Conservation (phyloP, 2,329 filamentous ascomycete genomes). For the Pezicula rhizophila region DNA sequence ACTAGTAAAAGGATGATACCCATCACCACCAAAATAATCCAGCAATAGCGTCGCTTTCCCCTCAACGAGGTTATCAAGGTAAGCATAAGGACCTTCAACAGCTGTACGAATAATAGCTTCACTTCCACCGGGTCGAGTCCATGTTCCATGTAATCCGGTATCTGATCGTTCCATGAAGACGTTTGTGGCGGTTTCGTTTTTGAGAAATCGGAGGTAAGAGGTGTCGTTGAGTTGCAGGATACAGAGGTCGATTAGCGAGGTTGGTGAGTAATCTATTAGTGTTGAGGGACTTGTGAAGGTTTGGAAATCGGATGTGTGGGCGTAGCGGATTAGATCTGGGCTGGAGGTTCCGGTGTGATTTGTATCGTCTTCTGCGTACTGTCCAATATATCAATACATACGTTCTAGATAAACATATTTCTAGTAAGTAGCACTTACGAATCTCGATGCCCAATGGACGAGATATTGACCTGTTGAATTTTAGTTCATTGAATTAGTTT, state of each 20-base stretch:
- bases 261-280: conserved; percentile 42
- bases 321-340: conserved; percentile 43
- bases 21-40: conserved; percentile 42
- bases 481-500: conserved; percentile 4
- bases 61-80: conserved; percentile 34
- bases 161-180: conserved; percentile 45
- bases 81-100: conserved; percentile 40
- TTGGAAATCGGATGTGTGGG: conserved; percentile 48
- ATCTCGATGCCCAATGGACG: conserved; percentile 42
- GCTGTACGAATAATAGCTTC: conserved; percentile 35
- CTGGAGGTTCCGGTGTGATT: conserved; percentile 41
- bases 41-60: conserved; percentile 40
- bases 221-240: conserved; percentile 40
- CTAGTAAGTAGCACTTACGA: conserved; percentile 29
- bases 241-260: conserved; percentile 49
- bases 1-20: conserved; percentile 45
- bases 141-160: conserved; percentile 43
- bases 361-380: conserved; percentile 42
- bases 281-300: conserved; percentile 45
- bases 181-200: conserved; percentile 45
- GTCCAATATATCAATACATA: background rate
- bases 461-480: conserved; percentile 33
- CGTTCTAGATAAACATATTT: background rate
- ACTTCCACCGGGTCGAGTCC: conserved; percentile 41
- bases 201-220: conserved; percentile 48